These are phyloP conservation scores for Nakaseomyces sp. DNA, from an alignment of 1,139 yeast species.

Conservation along the genomic window DNA sequence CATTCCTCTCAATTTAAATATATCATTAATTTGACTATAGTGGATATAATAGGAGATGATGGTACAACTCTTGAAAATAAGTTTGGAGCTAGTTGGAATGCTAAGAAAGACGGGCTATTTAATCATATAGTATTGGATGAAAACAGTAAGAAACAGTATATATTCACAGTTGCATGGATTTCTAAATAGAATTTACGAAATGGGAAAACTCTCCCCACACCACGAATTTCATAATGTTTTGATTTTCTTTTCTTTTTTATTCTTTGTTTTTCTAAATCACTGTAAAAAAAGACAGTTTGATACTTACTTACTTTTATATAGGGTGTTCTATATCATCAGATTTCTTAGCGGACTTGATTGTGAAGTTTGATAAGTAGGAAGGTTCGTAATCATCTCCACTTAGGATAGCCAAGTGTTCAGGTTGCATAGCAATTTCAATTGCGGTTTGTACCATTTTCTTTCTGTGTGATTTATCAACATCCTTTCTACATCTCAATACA, in stretches of 20 bases:
- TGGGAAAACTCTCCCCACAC: too few species aligned
- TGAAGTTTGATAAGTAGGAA: conserved; percentile 1
- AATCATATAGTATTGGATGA: conserved; percentile 18
- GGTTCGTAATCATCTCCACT: conserved; percentile 5
- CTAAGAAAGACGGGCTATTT: conserved; percentile 34
- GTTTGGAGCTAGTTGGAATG: conserved; percentile 37
- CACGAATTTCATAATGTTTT: too few species aligned
- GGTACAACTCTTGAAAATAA: conserved; percentile 24
- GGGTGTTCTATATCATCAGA: conserved; percentile 2
- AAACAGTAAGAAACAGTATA: conserved; percentile 9
- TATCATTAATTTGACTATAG: conserved; percentile 26
- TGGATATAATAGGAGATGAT: conserved; percentile 12
- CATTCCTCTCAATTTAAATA: conserved; percentile 35
- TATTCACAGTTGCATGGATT: conserved; percentile 27
- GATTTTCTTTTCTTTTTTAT: neutral
- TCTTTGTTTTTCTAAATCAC: neutral
- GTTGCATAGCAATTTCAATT: conserved; percentile 6
- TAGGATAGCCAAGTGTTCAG: conserved; percentile 3
- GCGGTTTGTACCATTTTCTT: conserved; percentile 23
- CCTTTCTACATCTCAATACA: conserved; percentile 37
- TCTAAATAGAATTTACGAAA: conserved; percentile 14
- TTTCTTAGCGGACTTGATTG: conserved; percentile 5
- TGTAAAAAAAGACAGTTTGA: too few species aligned
- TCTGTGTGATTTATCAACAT: conserved; percentile 27
- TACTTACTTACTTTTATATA: neutral